These are phyloP conservation scores for Saturnispora silvae DNA, from an alignment of 805 yeast species.

Conservation along the genomic window DNA sequence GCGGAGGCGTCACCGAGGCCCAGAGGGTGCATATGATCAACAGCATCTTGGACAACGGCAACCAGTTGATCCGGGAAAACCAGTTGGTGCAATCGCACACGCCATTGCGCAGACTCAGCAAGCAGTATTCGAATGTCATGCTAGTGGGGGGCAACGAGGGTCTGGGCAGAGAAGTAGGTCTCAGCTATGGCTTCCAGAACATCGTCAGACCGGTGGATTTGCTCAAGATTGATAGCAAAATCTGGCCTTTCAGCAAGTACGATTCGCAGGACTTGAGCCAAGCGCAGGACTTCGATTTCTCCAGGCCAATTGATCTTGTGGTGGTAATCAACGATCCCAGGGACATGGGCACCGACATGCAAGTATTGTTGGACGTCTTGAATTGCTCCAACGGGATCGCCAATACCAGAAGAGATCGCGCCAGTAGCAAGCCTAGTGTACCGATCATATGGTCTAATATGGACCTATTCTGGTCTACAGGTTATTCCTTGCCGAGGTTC, in stretches of 20 bases:
- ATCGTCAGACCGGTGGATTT: conserved; percentile 68
- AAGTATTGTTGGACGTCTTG: conserved; percentile 61
- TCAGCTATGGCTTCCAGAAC: conserved; percentile 63
- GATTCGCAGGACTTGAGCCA: conserved; percentile 34
- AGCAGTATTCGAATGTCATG: conserved; percentile 47
- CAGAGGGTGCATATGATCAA: conserved; percentile 48
- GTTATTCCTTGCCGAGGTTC: conserved; percentile 62
- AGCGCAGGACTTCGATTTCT: conserved; percentile 26
- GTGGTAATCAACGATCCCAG: conserved; percentile 83
- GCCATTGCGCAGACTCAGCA: conserved; percentile 55
- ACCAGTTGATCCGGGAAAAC: conserved; percentile 35
- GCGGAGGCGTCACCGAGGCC: conserved; percentile 53
- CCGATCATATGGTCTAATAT: conserved; percentile 70
- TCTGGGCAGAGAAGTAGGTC: conserved; percentile 68
- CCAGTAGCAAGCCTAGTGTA: conserved; percentile 35
- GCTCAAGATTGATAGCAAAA: conserved; percentile 40
- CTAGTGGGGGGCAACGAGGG: conserved; percentile 75
- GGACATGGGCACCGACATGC: conserved; percentile 80
- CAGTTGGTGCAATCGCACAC: conserved; percentile 86
- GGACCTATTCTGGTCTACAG: conserved; percentile 87
- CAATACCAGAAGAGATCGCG: conserved; percentile 51
- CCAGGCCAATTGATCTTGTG: conserved; percentile 54
- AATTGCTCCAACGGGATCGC: conserved; percentile 49
- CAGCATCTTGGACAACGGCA: conserved; percentile 20
- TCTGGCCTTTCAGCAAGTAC: conserved; percentile 61